Base-by-base conservation (phyloP, 2,329 filamentous ascomycete genomes). In the Fusarium heterosporum region DNA sequence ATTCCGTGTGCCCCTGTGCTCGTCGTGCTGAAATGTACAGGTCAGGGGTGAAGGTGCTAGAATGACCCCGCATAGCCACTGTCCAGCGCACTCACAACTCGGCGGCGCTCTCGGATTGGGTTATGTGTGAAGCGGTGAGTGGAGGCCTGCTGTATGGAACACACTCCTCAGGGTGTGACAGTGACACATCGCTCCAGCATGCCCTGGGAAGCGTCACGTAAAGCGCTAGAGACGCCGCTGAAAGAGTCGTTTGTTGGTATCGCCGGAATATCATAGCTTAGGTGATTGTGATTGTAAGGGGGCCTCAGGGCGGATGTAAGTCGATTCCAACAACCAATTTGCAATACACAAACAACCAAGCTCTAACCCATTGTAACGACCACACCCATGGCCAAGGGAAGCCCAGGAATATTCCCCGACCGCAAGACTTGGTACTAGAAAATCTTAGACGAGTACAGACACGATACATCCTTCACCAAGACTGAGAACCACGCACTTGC, bases 21-120 rank as follows among this genome's bases (percentile, higher is more conserved):
- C 40, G 56, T 57, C 71, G 71, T 73, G 68, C 71, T 73, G 70
- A 73, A 62, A 73, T 73, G 51, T 73, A 73, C 71, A 70, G 61
- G 60, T 39, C 66, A 60, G 70, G 69, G 64, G 71, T 51, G 71
- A 71, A 73, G 70, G 70, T 68, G 66, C 70, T 67, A 61, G 71
- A 73, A 72, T 73, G 71, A 71, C 71, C 69, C 71, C 71, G 71
- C 71, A 67, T 60, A 46, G 32, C 32, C 53, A 51, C 38, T 42
- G 50, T 43, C 42, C 66, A 69, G 66, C 62, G 55, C 59, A 40
- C 54, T 60, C 41, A 57, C 46, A 57, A 55, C 52, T 54, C 14
- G 60, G 71, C 60, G 55, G 49, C 40, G 52, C 55, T 42, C 47
- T 47, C 60, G 59, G 54, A 73, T 73, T 73, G 71, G 71, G 63